Percentiles rank a stretch among this genome's conserved stretches.
These are phyloP conservation scores for Whalleya microplaca DNA, from an alignment of 2,329 filamentous ascomycete genomes.

Conservation along the genomic window DNA sequence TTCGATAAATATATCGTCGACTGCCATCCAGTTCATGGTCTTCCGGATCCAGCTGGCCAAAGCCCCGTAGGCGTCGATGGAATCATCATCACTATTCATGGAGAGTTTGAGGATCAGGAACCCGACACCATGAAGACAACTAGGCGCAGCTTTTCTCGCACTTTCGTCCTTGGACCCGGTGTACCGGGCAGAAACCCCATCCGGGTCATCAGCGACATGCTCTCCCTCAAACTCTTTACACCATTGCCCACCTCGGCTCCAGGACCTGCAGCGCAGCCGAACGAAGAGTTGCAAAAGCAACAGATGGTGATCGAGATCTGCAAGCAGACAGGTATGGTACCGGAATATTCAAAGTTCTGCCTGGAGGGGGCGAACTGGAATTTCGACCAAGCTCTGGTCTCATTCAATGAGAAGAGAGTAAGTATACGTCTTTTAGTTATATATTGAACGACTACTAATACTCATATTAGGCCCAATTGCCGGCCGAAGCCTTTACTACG, in stretches of 20 bases:
- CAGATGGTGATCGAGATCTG: slow-evolving; percentile 76
- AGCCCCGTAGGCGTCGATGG: slow-evolving; percentile 72
- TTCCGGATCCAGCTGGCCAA: slow-evolving; percentile 70
- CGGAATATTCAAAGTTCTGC: slow-evolving; percentile 79
- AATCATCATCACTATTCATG: slow-evolving; percentile 77
- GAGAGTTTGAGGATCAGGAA: slow-evolving; percentile 80
- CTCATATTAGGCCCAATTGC: slow-evolving; percentile 48
- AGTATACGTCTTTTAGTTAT: slow-evolving; percentile 27
- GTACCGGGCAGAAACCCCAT: slow-evolving; percentile 65
- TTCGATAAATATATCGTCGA: slow-evolving; percentile 80
- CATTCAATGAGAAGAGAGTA: slow-evolving; percentile 79
- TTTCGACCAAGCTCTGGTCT: slow-evolving; percentile 71
- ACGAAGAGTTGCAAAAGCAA: slow-evolving; percentile 59
- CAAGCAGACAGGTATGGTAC: slow-evolving; percentile 78
- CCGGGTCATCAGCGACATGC: slow-evolving; percentile 78
- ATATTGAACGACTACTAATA: slow-evolving; percentile 2
- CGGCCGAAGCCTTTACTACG: slow-evolving; percentile 50
- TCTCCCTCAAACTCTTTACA: slow-evolving; percentile 71
- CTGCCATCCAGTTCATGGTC: slow-evolving; percentile 72
- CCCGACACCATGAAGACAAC: slow-evolving; percentile 57
- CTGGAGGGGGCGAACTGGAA: slow-evolving; percentile 81
- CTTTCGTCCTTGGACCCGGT: slow-evolving; percentile 78
- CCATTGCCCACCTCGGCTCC: slow-evolving; percentile 46
- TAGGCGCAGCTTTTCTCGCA: slow-evolving; percentile 80
- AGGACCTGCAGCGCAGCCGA: slow-evolving; percentile 29